Evolutionary conservation across 257 asterid genomes (phyloP), one percentile per base, ranked within the genome.

Genomic region (Coffea canephora): DNA sequence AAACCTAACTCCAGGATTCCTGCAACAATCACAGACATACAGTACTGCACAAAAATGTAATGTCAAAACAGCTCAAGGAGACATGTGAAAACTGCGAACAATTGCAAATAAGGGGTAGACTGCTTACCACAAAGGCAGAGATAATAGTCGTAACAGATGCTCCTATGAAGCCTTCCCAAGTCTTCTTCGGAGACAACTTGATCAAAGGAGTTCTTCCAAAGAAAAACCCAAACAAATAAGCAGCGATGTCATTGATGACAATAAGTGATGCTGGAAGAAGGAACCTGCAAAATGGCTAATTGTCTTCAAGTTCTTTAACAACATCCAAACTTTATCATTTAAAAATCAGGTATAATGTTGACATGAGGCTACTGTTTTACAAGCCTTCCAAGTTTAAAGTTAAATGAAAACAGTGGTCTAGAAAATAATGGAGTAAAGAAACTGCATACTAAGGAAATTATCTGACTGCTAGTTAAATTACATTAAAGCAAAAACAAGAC

Each of bases 111-210:
- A 66, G 27, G 59, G 69, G 74, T 34, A 64, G 73, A 68, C 49
- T 45, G 72, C 91, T 86, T 74, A 92, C 98, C 90, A 92, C 77
- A 86, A 93, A 93, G 78, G 98, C 97, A 21, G 95, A 88, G 84
- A 92, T 83, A 81, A 93, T 79, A 62, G 98, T 93, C 72, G 96
- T 84, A 77, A 91, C 82, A 75, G 98, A 93, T 75, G 97, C 98
- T 85, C 98, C 98, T 69, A 93, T 92, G 87, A 93, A 93, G 80
- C 98, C 98, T 82, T 93, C 98, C 98, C 98, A 93, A 59, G 98
- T 93, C 88, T 93, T 93, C 89, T 93, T 91, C 4, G 97, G 98
- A 23, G 97, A 93, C 78, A 93, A 83, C 88, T 93, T 89, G 86
- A 91, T 93, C 80, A 91, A 85, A 82, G 98, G 98, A 82, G 98